Evolutionary conservation across 2,329 filamentous ascomycete species (phyloP).

Genomic region (Penicillium brevicompactum): DNA sequence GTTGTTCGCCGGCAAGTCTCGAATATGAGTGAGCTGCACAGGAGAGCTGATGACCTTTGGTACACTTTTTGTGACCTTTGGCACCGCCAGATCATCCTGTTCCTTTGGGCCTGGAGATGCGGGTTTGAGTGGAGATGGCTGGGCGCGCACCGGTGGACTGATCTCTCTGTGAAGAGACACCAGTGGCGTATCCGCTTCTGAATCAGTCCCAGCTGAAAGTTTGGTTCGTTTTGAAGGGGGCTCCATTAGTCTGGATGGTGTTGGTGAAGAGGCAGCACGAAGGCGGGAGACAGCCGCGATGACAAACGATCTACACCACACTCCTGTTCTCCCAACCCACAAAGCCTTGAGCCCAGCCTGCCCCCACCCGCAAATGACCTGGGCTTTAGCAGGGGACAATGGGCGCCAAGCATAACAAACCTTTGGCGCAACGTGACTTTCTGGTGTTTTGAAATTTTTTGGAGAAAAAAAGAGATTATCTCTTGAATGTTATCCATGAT

Average conservation of each 20-base stretch:
- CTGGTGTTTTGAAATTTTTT: too few relatives aligned
- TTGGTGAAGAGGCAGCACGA: not conserved
- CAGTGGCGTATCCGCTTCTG: not conserved
- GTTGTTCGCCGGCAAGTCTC: conserved; percentile 59
- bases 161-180: conserved; percentile 2
- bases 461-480: too few relatives aligned
- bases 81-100: not conserved
- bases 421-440: too few relatives aligned
- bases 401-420: too few relatives aligned
- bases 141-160: conserved; percentile 1
- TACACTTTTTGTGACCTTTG: not conserved
- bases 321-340: too few relatives aligned
- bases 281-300: too few relatives aligned
- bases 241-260: conserved; percentile 3
- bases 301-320: too few relatives aligned
- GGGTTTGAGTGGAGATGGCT: not conserved
- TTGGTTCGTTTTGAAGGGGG: conserved; percentile 1
- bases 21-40: conserved; percentile 70
- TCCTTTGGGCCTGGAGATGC: not conserved
- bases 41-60: conserved; percentile 56
- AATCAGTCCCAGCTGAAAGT: not conserved
- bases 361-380: too few relatives aligned
- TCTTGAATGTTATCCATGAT: too few relatives aligned
- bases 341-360: too few relatives aligned
- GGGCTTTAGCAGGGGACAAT: too few relatives aligned